phyloP scores from a whole-genome alignment of 2,329 filamentous ascomycete species.

The Colletotrichum sp. region DNA sequence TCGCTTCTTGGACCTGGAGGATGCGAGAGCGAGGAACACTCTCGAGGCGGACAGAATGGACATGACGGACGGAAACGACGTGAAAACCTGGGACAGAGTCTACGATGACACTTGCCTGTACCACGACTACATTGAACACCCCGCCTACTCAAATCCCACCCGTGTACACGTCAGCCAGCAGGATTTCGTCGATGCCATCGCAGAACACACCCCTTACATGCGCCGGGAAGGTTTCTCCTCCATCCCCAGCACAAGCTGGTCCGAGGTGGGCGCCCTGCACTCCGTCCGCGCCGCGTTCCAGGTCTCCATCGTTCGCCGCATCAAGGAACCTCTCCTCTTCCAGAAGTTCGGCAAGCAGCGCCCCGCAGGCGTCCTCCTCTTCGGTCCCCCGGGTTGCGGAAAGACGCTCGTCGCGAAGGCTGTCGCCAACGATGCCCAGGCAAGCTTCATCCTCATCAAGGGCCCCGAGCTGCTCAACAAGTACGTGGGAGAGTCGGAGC shows the following conservation, averaged over 20 bases:
- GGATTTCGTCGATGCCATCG: conserved; percentile 77
- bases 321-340: conserved; percentile 81
- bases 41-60: not conserved
- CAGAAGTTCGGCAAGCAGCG: conserved; percentile 77
- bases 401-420: conserved; percentile 97
- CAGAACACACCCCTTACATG: conserved; percentile 67
- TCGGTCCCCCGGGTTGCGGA: conserved; percentile 95
- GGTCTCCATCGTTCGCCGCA: conserved; percentile 87
- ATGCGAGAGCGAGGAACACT: conserved; percentile 21
- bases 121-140: conserved; percentile 22
- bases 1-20: conserved; percentile 33
- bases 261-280: conserved; percentile 84
- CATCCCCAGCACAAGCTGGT: conserved; percentile 92
- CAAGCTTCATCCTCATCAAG: conserved; percentile 98
- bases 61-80: not conserved
- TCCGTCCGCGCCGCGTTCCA: conserved; percentile 82
- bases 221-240: conserved; percentile 92
- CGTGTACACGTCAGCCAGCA: conserved; percentile 46
- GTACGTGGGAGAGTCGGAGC: conserved; percentile 95
- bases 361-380: conserved; percentile 88
- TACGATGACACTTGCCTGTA: not conserved
- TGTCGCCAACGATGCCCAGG: conserved; percentile 92
- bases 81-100: not conserved
- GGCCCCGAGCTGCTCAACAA: conserved; percentile 97
- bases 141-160: conserved; percentile 23